A percentile compares a stretch with the other conserved stretches of the same genome.
Evolutionary conservation across 2,329 filamentous ascomycete species (phyloP).

Genomic region (Fusarium xyrophilum): DNA sequence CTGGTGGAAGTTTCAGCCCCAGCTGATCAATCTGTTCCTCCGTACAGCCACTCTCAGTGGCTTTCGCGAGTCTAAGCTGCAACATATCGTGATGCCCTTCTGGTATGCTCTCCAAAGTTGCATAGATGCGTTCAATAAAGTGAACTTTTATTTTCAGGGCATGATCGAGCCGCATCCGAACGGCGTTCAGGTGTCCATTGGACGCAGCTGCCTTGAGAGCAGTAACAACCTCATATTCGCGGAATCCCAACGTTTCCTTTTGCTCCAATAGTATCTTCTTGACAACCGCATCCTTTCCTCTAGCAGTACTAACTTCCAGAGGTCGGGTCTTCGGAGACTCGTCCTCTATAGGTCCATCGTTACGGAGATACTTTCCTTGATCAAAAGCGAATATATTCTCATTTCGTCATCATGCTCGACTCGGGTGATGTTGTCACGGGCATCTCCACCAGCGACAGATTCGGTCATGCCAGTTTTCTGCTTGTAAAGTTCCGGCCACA

Average conservation of each 20-base stretch:
- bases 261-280: not conserved
- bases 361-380: too few relatives aligned
- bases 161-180: not conserved
- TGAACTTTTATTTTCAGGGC: not conserved
- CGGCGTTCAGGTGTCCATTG: not conserved
- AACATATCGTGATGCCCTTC: not conserved
- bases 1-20: not conserved
- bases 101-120: not conserved
- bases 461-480: rapidly evolving
- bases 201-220: not conserved
- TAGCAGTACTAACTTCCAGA: not conserved
- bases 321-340: not conserved
- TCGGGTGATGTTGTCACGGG: not conserved
- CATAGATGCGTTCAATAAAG: not conserved
- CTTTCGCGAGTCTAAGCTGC: not conserved
- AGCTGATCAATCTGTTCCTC: not conserved
- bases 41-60: not conserved
- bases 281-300: not conserved
- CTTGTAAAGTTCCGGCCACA: not conserved
- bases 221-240: not conserved
- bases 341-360: rapidly evolving
- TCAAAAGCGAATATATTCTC: rapidly evolving
- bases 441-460: not conserved
- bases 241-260: not conserved
- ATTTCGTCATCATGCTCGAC: not conserved